Evolutionary conservation across 495 filamentous ascomycete genomes (phyloP).

Genomic region (Penicillium subrubescens): DNA sequence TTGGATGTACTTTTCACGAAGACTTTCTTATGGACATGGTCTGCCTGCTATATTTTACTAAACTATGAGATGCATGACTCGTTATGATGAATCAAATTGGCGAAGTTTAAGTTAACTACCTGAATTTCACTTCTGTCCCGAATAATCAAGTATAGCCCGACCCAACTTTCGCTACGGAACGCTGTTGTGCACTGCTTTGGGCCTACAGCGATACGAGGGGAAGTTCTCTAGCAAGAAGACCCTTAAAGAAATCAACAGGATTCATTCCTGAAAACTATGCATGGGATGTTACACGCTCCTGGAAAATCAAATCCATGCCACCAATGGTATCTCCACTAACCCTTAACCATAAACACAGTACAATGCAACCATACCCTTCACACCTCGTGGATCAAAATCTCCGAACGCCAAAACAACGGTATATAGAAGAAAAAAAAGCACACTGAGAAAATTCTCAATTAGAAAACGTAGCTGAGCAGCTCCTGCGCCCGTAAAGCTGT

Average conservation of each 20-base stretch:
- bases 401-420: conserved; percentile 13
- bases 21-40: conserved; percentile 10
- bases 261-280: neutral
- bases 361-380: conserved; percentile 17
- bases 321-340: conserved; percentile 20
- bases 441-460: conserved; percentile 9
- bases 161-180: too few species aligned
- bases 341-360: conserved; percentile 13
- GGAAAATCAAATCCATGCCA: conserved; percentile 21
- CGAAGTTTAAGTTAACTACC: neutral
- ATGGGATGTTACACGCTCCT: conserved; percentile 4
- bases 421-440: conserved; percentile 11
- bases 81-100: conserved; percentile 4
- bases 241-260: neutral
- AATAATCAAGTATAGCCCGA: too few species aligned
- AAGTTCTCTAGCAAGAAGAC: neutral
- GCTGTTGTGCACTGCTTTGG: too few species aligned
- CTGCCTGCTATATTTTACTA: neutral
- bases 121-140: too few species aligned
- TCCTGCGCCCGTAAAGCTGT: conserved; percentile 68
- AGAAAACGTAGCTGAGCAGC: conserved; percentile 49
- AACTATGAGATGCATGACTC: conserved; percentile 10
- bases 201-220: too few species aligned
- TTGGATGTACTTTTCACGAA: conserved; percentile 8
- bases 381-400: conserved; percentile 13